These are phyloP conservation scores for Penicillium cataractarum DNA, from an alignment of 495 filamentous ascomycete species.

Conservation along the genomic window DNA sequence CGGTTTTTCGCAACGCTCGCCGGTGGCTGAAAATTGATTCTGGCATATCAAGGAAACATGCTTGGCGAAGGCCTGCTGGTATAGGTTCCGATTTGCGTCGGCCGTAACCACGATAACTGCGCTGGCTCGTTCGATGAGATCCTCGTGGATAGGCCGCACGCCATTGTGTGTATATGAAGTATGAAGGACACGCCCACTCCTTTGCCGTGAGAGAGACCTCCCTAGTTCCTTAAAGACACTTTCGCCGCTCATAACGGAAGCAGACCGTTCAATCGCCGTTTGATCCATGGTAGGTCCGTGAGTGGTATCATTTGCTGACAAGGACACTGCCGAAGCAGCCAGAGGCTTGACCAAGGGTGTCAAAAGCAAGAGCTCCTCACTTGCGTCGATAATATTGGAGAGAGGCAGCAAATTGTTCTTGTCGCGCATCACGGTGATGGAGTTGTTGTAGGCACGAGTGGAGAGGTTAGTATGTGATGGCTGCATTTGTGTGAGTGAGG, in stretches of 20 bases:
- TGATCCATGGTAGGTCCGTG: slow-evolving; percentile 56
- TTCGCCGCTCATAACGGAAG: slow-evolving; percentile 82
- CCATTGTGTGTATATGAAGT: slow-evolving; percentile 92
- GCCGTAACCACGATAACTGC: slow-evolving; percentile 87
- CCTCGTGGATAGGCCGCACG: slow-evolving; percentile 85
- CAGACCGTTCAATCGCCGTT: slow-evolving; percentile 58
- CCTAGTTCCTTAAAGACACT: slow-evolving; percentile 85
- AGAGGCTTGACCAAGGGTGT: slow-evolving; percentile 86
- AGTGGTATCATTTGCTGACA: slow-evolving; percentile 52
- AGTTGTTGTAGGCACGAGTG: slow-evolving; percentile 79
- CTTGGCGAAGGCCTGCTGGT: slow-evolving; percentile 89
- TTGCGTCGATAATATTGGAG: slow-evolving; percentile 73
- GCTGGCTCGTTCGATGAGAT: slow-evolving; percentile 81
- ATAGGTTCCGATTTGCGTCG: slow-evolving; percentile 86
- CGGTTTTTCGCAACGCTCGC: slow-evolving; percentile 63
- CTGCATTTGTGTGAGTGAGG: slow-evolving; percentile 73
- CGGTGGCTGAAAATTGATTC: slow-evolving; percentile 58
- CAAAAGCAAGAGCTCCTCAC: slow-evolving; percentile 80
- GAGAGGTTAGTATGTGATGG: slow-evolving; percentile 77
- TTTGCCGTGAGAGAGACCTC: slow-evolving; percentile 75
- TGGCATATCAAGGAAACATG: slow-evolving; percentile 95
- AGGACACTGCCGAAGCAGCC: slow-evolving; percentile 75
- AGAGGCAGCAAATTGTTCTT: slow-evolving; percentile 78
- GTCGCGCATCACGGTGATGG: slow-evolving; percentile 85
- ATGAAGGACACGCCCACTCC: slow-evolving; percentile 81